Base-by-base conservation (phyloP, 805 yeast species). In the Metschnikowia matae region DNA sequence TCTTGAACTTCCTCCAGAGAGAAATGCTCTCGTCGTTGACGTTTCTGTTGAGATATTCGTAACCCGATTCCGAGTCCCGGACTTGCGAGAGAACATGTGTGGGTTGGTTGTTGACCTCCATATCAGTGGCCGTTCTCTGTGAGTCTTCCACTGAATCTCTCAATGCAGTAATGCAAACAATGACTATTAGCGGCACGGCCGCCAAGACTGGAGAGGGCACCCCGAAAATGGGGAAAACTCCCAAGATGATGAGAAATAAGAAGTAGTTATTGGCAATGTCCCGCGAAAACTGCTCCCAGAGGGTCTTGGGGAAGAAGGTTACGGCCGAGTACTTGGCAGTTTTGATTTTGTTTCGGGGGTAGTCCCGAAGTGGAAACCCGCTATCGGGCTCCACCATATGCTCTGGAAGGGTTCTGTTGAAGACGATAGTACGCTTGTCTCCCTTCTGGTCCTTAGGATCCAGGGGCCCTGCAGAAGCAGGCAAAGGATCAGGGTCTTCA, bases 121-220 rank as follows among this genome's bases (percentile, higher is more conserved):
- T 69, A 65, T 87, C 95, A 37, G 82, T 79, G 2, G 73, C 58
- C 2, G 80, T 78, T 59, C 95, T 76, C 51, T 87, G 74, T 55
- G 80, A 84, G 65, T 87, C 95, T 67, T 87, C 95, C 57, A 87
- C 73, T 0, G 85, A 91, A 67, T 87, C 94, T 61, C 85, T 84
- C 54, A 83, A 62, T 4, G 89, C 91, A 2, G 94, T 87, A 55
- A 87, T 71, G 48, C 75, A 73, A 17, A 87, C 90, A 71, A 87
- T 86, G 49, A 87, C 91, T 64, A 86, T 84, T 62, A 87, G 78
- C 2, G 95, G 95, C 33, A 86, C 91, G 2, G 90, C 87, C 18
- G 87, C 85, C 60, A 87, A 70, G 1, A 82, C 92, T 0, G 94
- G 90, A 52, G 74, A 74, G 32, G 80, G 75, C 18, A 85, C 90